Evolutionary conservation across 202 grass and related monocot species (phyloP).

Genomic region (Brachypodium distachyon): DNA sequence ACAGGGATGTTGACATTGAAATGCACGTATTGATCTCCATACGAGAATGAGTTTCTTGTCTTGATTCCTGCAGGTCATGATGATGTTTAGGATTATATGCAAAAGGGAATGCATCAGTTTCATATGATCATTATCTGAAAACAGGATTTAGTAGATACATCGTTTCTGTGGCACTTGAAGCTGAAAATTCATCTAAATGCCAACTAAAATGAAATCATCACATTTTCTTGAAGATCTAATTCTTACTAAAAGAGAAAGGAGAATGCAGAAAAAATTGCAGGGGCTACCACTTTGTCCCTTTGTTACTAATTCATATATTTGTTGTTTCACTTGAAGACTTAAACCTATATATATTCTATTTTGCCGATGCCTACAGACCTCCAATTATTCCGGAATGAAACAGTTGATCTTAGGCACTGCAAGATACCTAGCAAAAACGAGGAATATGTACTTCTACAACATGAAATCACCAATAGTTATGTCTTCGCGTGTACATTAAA

Average conservation of each 20-base stretch:
- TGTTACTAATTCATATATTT: not conserved
- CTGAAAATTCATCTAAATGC: not conserved
- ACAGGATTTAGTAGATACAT: not conserved
- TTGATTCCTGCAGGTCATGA: conserved; percentile 60
- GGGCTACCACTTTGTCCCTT: not conserved
- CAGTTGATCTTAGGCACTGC: not conserved
- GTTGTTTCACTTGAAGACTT: not conserved
- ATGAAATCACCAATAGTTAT: not conserved
- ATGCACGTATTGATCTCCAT: conserved; percentile 86
- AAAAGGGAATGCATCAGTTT: not conserved
- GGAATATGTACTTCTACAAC: not conserved
- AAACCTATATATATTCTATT: not conserved
- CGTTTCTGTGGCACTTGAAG: not conserved
- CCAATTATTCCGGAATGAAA: not conserved
- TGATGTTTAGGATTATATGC: not conserved
- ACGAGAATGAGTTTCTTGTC: conserved; percentile 43
- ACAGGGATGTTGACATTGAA: conserved; percentile 75
- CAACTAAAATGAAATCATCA: not conserved
- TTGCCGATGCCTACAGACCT: not conserved
- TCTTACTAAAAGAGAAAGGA: not conserved
- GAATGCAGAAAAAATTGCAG: not conserved
- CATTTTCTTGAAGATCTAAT: not conserved
- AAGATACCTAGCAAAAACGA: not conserved
- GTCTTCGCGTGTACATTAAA: not conserved
- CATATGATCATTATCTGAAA: not conserved